These are phyloP conservation scores for Epichloe bromicola DNA, from an alignment of 2,329 filamentous ascomycete species.

Conservation along the genomic window DNA sequence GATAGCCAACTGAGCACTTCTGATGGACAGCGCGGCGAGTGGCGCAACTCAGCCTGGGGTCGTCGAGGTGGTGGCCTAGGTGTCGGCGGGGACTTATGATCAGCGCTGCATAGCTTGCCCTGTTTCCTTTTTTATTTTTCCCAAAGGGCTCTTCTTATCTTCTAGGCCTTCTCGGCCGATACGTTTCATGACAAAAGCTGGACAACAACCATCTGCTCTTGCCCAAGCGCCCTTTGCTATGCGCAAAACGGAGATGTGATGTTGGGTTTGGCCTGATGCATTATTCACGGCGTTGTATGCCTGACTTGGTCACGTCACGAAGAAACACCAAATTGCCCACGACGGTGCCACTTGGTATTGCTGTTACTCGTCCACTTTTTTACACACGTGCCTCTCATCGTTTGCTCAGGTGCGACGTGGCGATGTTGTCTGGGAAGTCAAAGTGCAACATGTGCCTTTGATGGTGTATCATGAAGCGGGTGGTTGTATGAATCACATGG, in stretches of 20 bases:
- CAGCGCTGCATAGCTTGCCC: neutral
- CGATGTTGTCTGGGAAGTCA: neutral
- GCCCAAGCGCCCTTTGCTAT: slow-evolving; percentile 8
- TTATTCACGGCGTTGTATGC: slow-evolving; percentile 24
- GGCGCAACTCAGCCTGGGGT: slow-evolving; percentile 44
- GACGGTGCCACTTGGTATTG: neutral
- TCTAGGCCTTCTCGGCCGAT: neutral
- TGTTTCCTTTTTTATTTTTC: neutral
- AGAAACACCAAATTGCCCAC: slow-evolving; percentile 9
- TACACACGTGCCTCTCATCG: neutral
- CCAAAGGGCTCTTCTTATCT: neutral
- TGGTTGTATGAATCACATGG: neutral
- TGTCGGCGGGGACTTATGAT: slow-evolving; percentile 31
- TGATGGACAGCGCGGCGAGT: slow-evolving; percentile 36
- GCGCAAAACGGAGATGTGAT: slow-evolving; percentile 14
- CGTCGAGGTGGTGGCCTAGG: slow-evolving; percentile 38
- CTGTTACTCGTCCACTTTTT: neutral
- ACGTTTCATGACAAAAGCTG: neutral
- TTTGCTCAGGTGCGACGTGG: neutral
- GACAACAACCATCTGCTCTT: neutral
- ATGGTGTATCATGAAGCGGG: neutral
- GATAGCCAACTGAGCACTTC: slow-evolving; percentile 27
- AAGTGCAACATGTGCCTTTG: neutral
- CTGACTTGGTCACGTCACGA: slow-evolving; percentile 8
- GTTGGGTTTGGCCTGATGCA: slow-evolving; percentile 23